A percentile compares a stretch with the other conserved stretches of the same genome.
Evolutionary conservation across 495 filamentous ascomycete genomes (phyloP).

Genomic region (Trichoderma erinaceum): DNA sequence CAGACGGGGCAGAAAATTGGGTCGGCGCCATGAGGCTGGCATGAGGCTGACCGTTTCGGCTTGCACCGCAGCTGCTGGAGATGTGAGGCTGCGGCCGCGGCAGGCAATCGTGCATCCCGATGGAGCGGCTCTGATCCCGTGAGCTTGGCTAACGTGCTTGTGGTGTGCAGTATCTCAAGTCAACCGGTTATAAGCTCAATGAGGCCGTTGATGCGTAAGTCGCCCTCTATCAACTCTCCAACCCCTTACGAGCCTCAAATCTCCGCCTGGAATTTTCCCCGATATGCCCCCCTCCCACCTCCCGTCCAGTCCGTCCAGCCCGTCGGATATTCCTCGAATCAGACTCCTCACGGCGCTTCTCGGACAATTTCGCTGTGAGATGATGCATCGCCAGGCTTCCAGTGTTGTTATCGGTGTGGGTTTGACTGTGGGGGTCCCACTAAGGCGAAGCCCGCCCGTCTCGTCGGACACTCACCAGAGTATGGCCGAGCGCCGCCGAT

Average conservation of each 20-base stretch:
- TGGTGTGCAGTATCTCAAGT: slow-evolving; percentile 25
- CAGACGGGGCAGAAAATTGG: neutral
- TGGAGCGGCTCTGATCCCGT: neutral
- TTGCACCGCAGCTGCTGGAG: neutral
- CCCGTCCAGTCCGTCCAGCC: neutral
- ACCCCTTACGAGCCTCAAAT: slow-evolving; percentile 5
- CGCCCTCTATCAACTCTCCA: neutral
- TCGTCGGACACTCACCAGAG: slow-evolving; percentile 9
- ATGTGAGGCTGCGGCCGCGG: neutral
- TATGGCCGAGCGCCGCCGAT: slow-evolving; percentile 14
- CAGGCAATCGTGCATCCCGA: slow-evolving; percentile 4
- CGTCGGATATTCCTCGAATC: slow-evolving; percentile 15
- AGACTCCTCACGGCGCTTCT: slow-evolving; percentile 4
- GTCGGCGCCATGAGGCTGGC: neutral
- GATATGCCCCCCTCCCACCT: slow-evolving; percentile 1
- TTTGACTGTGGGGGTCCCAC: slow-evolving; percentile 12
- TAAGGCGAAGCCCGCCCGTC: slow-evolving; percentile 14
- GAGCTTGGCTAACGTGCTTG: neutral
- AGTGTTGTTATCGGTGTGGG: slow-evolving; percentile 12
- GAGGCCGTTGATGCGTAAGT: slow-evolving; percentile 48
- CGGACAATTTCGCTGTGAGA: slow-evolving; percentile 13
- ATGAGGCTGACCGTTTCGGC: slow-evolving; percentile 11
- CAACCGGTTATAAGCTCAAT: slow-evolving; percentile 40
- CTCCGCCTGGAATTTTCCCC: slow-evolving; percentile 7
- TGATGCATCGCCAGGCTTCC: slow-evolving; percentile 10